phyloP scores from a whole-genome alignment of 1,139 yeast species.

The Hansenula lynferdii region DNA sequence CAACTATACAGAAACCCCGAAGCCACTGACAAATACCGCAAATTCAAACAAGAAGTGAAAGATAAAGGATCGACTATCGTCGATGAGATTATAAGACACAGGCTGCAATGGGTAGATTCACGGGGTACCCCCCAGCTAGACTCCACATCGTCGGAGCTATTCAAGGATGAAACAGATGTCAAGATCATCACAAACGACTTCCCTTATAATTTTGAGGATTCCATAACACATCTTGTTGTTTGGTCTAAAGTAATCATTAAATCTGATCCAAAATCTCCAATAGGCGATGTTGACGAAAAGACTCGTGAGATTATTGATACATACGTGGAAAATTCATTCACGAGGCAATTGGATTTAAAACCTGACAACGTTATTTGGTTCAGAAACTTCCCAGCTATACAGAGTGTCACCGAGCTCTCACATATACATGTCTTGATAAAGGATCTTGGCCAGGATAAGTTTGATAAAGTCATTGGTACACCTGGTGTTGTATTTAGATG shows the following conservation, averaged over 20 bases:
- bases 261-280: conserved; percentile 20
- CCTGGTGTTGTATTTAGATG: conserved; percentile 6
- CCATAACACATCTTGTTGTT: conserved; percentile 30
- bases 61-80: conserved; percentile 8
- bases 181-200: conserved; percentile 30
- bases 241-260: conserved; percentile 36
- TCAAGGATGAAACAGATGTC: conserved; percentile 15
- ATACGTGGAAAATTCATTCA: conserved; percentile 36
- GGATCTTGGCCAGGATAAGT: conserved; percentile 22
- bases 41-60: conserved; percentile 5
- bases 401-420: conserved; percentile 52
- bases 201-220: conserved; percentile 30
- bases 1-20: conserved; percentile 12
- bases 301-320: conserved; percentile 16
- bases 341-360: conserved; percentile 28
- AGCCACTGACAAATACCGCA: conserved; percentile 7
- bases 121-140: conserved; percentile 4
- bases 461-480: conserved; percentile 1
- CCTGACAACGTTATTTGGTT: conserved; percentile 49
- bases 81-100: conserved; percentile 9
- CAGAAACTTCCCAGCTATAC: conserved; percentile 56
- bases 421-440: conserved; percentile 53
- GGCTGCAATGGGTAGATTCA: conserved; percentile 12
- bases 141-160: conserved; percentile 15
- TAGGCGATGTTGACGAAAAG: conserved; percentile 18